These are phyloP conservation scores for Solanum bulbocastanum DNA, from an alignment of 257 asterid species.

Conservation along the genomic window DNA sequence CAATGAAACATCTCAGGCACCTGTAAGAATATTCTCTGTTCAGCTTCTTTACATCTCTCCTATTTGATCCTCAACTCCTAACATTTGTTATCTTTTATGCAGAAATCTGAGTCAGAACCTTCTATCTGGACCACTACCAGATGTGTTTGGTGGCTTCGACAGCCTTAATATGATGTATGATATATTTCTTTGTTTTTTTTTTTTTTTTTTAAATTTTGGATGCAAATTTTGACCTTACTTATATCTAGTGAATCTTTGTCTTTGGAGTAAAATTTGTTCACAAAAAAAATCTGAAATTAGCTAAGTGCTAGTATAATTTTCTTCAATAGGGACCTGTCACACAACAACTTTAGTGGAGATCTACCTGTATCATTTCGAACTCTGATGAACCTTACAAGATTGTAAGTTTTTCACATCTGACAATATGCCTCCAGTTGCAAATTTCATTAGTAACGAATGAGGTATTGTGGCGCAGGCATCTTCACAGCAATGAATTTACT, in stretches of 20 bases:
- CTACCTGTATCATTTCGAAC: conserved; percentile 68
- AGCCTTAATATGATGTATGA: conserved; percentile 59
- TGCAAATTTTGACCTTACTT: neutral
- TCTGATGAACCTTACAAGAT: conserved; percentile 43
- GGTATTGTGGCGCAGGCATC: conserved; percentile 43
- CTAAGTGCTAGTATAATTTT: conserved; percentile 3
- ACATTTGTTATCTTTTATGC: conserved; percentile 5
- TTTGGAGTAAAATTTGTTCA: neutral
- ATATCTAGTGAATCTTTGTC: neutral
- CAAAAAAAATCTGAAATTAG: neutral
- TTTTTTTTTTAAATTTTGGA: neutral
- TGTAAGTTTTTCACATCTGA: conserved; percentile 41
- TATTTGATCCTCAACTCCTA: conserved; percentile 1
- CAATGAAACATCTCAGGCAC: conserved; percentile 60
- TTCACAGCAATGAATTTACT: conserved; percentile 70
- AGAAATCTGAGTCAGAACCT: conserved; percentile 81
- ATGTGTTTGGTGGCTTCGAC: conserved; percentile 57
- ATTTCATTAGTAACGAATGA: neutral
- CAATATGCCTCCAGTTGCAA: neutral
- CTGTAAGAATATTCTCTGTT: conserved; percentile 40
- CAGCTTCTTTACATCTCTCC: neutral
- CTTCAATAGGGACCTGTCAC: conserved; percentile 72
- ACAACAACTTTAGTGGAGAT: conserved; percentile 77
- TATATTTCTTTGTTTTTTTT: neutral
- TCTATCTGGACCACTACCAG: conserved; percentile 62